These are phyloP conservation scores for Penicillium paneum DNA, from an alignment of 2,329 filamentous ascomycete genomes.

Conservation along the genomic window DNA sequence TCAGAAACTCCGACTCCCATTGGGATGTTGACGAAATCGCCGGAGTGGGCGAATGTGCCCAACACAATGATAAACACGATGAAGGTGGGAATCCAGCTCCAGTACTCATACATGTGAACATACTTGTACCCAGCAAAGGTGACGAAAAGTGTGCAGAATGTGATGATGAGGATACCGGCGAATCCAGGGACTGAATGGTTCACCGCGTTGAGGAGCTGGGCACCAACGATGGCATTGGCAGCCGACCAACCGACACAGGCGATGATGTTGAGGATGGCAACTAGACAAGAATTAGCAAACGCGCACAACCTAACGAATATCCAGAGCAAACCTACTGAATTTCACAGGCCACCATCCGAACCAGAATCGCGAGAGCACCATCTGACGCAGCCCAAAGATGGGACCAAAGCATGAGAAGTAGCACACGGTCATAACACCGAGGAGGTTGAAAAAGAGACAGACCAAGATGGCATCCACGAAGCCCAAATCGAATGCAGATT, in stretches of 20 bases:
- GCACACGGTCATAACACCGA: conserved; percentile 69
- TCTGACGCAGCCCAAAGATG: conserved; percentile 70
- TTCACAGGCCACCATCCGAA: conserved; percentile 72
- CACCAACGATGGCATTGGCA: conserved; percentile 76
- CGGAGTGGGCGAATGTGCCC: conserved; percentile 65
- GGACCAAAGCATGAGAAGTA: conserved; percentile 78
- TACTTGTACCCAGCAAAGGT: conserved; percentile 73
- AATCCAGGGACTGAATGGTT: conserved; percentile 67
- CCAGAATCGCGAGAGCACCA: conserved; percentile 75
- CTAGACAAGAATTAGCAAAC: conserved; percentile 32
- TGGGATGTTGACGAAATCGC: conserved; percentile 61
- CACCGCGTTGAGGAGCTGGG: conserved; percentile 71
- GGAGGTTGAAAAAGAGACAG: conserved; percentile 71
- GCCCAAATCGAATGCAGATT: conserved; percentile 66
- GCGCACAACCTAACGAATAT: not conserved
- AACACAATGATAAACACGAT: conserved; percentile 71
- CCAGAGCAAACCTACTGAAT: conserved; percentile 50
- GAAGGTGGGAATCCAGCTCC: conserved; percentile 68
- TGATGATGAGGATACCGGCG: conserved; percentile 72
- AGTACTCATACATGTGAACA: conserved; percentile 74
- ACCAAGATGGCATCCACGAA: conserved; percentile 70
- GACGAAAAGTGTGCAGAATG: conserved; percentile 63
- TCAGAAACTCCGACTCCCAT: conserved; percentile 59
- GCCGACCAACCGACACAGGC: conserved; percentile 72
- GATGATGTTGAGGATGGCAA: conserved; percentile 68